These are phyloP conservation scores for Phenoliferia sp. DNA, from an alignment of 1,284 basidiomycete species.

Conservation along the genomic window DNA sequence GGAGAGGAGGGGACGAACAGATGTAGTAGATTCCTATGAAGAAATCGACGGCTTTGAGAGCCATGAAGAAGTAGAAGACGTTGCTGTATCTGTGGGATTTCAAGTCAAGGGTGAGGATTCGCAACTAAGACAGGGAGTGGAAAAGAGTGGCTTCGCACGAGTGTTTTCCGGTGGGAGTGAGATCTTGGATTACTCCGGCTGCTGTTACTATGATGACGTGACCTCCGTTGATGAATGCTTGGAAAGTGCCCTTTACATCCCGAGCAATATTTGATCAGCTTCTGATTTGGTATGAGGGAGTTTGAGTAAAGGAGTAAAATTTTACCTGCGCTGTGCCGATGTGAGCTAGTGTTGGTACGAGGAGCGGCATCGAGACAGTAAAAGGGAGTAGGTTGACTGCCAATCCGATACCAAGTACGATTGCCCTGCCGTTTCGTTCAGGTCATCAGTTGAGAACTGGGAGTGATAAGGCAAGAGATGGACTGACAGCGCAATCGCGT, in stretches of 20 bases:
- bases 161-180: slow-evolving; percentile 34
- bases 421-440: not conserved
- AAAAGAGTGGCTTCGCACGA: not conserved
- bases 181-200: slow-evolving; percentile 38
- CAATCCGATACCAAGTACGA: not conserved
- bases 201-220: not conserved
- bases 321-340: slow-evolving; percentile 3
- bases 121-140: not conserved
- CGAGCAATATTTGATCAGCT: not conserved
- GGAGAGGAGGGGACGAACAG: slow-evolving; percentile 8
- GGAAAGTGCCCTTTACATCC: not conserved
- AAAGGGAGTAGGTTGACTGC: slow-evolving; percentile 7
- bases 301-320: not conserved
- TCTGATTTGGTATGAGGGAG: not conserved
- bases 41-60: slow-evolving; percentile 43
- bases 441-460: not conserved
- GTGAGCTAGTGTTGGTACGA: not conserved
- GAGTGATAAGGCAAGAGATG: not conserved
- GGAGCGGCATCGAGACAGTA: not conserved
- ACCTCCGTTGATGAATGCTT: slow-evolving; percentile 6
- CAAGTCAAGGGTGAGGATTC: not conserved
- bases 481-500: not conserved
- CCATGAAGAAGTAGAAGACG: slow-evolving; percentile 45
- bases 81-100: slow-evolving; percentile 37
- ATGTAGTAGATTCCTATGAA: slow-evolving; percentile 42